Evolutionary conservation across 805 yeast species (phyloP).

Genomic region (Teunomyces aglyptinius): DNA sequence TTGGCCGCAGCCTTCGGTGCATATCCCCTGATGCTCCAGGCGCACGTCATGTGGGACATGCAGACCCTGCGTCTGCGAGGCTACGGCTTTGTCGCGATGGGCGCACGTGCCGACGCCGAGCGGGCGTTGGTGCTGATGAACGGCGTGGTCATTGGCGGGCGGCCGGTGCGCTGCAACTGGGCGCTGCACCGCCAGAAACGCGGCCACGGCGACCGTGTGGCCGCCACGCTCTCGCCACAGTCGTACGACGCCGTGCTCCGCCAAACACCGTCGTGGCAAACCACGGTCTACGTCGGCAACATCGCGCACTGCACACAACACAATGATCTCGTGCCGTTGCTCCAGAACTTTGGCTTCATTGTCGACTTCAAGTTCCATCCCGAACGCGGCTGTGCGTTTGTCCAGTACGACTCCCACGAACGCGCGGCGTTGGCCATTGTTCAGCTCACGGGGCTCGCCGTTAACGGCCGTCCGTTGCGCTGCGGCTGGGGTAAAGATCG

Average conservation of each 20-base stretch:
- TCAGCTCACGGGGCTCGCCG: conserved; percentile 65
- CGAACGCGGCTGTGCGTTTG: conserved; percentile 86
- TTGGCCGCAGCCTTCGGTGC: conserved; percentile 55
- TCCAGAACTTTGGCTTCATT: conserved; percentile 79
- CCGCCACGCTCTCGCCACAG: conserved; percentile 45
- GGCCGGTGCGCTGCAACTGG: conserved; percentile 85
- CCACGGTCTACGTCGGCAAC: conserved; percentile 86
- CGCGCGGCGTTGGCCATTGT: conserved; percentile 86
- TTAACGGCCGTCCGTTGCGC: conserved; percentile 76
- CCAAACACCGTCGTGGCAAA: conserved; percentile 79
- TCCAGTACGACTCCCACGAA: conserved; percentile 82
- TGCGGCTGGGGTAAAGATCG: conserved; percentile 84
- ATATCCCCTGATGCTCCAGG: conserved; percentile 66
- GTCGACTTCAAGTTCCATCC: conserved; percentile 78
- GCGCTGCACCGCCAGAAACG: conserved; percentile 53
- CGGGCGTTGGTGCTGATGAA: conserved; percentile 69
- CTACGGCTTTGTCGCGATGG: conserved; percentile 84
- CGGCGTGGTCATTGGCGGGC: conserved; percentile 68
- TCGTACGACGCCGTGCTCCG: conserved; percentile 68
- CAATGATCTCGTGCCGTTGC: conserved; percentile 66
- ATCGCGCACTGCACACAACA: conserved; percentile 75
- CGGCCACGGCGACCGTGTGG: neutral
- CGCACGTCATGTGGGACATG: conserved; percentile 98
- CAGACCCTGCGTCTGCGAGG: conserved; percentile 90
- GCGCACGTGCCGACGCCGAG: conserved; percentile 66